Percentiles rank a stretch among this genome's conserved stretches.
Evolutionary conservation across 495 filamentous ascomycete genomes (phyloP).

Genomic region (Podospora sp.): DNA sequence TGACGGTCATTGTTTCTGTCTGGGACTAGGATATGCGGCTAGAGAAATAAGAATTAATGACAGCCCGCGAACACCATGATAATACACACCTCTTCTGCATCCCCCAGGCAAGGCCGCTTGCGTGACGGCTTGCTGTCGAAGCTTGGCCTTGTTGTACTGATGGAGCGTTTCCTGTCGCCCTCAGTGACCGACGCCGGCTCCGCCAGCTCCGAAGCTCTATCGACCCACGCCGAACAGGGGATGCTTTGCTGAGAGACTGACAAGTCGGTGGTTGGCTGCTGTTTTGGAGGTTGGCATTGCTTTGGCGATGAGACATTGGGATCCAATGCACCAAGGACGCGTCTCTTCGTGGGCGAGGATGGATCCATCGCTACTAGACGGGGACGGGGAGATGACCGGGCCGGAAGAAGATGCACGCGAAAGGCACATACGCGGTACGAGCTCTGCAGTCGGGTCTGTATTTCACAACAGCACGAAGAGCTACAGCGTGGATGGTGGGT

Average conservation of each 20-base stretch:
- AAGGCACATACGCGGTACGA: no score
- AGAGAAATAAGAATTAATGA: no score
- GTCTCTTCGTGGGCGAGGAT: conserved; percentile 44
- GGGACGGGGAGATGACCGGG: no score
- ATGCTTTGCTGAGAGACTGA: background rate
- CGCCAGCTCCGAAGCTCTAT: background rate
- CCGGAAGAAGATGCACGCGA: background rate
- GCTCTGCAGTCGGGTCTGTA: no score
- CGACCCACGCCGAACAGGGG: background rate
- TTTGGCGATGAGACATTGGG: conserved; percentile 42
- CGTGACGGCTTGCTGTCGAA: background rate
- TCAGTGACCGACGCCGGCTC: background rate
- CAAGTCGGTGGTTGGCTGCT: background rate
- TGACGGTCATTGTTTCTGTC: background rate
- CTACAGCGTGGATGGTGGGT: no score
- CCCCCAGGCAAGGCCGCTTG: background rate
- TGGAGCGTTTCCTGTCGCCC: background rate
- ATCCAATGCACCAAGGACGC: conserved; percentile 48
- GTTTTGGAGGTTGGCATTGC: background rate
- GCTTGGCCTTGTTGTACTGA: background rate
- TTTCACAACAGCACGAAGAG: no score
- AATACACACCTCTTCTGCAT: no score
- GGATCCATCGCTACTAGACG: no score
- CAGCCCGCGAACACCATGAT: no score
- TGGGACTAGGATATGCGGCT: no score